Base-by-base conservation (phyloP, 495 filamentous ascomycete species). In the Amniculicola lignicola region DNA sequence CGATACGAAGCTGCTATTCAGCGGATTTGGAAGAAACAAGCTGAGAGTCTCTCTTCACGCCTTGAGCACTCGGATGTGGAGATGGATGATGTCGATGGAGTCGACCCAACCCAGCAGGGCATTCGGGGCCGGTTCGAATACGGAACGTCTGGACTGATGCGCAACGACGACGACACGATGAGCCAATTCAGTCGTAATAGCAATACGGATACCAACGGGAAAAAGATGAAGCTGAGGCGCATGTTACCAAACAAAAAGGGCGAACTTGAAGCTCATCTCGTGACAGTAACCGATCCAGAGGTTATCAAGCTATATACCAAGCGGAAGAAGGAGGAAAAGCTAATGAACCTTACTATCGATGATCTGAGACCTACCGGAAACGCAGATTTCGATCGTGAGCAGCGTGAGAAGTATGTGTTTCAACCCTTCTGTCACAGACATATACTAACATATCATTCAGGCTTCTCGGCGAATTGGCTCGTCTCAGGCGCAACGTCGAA, bases 1-100 rank as follows among this genome's bases (percentile, higher is more conserved):
- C 82, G 86, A 35, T 99, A 99, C 69, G 90, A 94, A 57, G 80
- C 87, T 6, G 85, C 88, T 10, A 95, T 97, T 51, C 82, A 82
- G 18, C 80, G 83, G 15, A 95, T 97, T 54, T 99, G 93, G 93
- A 82, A 87, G 24, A 79, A 85, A 37, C 93, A 99, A 69, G 86
- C 85, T 64, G 75, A 79, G 19, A 92, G 85, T 52, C 71, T 99
- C 7, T 83, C 83, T 0, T 84, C 83, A 6, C 79, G 71, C 0
- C 67, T 81, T 14, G 83, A 85, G 57, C 77, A 78, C 44, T 81
- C 81, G 0, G 85, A 86, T 47, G 64, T 72, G 10, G 82, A 85
- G 15, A 76, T 76, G 22, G 82, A 86, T 45, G 80, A 85, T 25
- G 88, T 93, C 27, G 87, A 93, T 47, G 81, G 84, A 37, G 83